Evolutionary conservation across 2,329 filamentous ascomycete species (phyloP), one percentile per base, ranked within the genome.

Genomic region (Pseudocercospora macadamiae): DNA sequence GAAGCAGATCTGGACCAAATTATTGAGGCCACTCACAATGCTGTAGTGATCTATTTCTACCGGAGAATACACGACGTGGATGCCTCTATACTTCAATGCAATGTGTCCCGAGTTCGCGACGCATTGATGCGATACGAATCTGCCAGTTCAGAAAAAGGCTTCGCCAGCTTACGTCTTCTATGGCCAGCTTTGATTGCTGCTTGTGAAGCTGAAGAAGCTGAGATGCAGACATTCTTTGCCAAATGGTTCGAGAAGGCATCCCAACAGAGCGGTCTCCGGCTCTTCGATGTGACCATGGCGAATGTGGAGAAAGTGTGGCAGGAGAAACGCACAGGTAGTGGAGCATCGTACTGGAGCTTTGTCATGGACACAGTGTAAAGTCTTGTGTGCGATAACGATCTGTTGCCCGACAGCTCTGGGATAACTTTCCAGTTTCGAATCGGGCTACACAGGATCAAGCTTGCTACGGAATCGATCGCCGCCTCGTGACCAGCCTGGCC

Each of bases 41-140:
- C 44, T 21, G 23, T 56, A 21, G 42, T 45, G 2, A 49, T 56
- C 14, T 56, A 56, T 19, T 56, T 56, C 44, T 56, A 56, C 28
- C 28, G 54, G 18, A 36, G 54, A 4, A 49, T 56, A 4, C 39
- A 56, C 32, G 34, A 56, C 34, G 54, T 56, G 3, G 54, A 56
- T 19, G 44, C 54, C 7, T 18, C 8, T 30, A 56, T 56, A n/a
- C 45, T 56, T 4, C 44, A 56, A 21, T 28, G 34, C 10, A 45
- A 56, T 18, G 54, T 56, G 8, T 25, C 21, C 4, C 32, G 3
- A 16, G 34, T 56, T 6, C 42, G 54, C 6, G 44, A 48, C 18
- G 25, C 19, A 7, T 44, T 30, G 14, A 9, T 56, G 12, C 36
- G 44, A 28, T 48, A 49, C 30, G 30, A 25, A 8, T 32, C 54